Percentiles rank a stretch among this genome's conserved stretches.
These are phyloP conservation scores for Schoenoplectus triqueter DNA, from an alignment of 202 grass and related monocot species.

Conservation along the genomic window DNA sequence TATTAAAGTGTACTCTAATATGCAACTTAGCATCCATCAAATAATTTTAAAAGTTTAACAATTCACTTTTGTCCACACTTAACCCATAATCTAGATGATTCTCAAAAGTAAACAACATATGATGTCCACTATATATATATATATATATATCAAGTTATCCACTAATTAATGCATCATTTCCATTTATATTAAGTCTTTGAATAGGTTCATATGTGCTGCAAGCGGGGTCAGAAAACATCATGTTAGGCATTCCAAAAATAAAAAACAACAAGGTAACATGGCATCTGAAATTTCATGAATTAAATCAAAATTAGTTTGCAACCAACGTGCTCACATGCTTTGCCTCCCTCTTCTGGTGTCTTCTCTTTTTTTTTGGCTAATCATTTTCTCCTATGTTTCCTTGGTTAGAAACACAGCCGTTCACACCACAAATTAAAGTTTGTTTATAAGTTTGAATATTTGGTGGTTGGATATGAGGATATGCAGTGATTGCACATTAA, in stretches of 20 bases:
- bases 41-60: not conserved
- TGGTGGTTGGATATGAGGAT: slow-evolving; percentile 33
- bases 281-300: slow-evolving; percentile 12
- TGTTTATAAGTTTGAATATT: slow-evolving; percentile 20
- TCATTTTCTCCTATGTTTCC: slow-evolving; percentile 24
- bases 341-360: slow-evolving; percentile 1
- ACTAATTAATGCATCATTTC: too few relatives aligned
- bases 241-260: not conserved
- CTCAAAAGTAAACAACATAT: not conserved
- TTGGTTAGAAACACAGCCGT: slow-evolving; percentile 31
- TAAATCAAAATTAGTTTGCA: slow-evolving; percentile 23
- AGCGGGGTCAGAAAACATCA: too few relatives aligned
- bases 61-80: not conserved
- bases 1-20: too few relatives aligned
- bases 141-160: too few relatives aligned
- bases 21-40: not conserved
- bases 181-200: too few relatives aligned
- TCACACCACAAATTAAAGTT: slow-evolving; percentile 27
- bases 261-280: not conserved
- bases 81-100: not conserved
- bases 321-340: slow-evolving; percentile 36
- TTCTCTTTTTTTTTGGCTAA: slow-evolving; percentile 3
- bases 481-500: slow-evolving; percentile 18
- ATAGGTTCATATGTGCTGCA: not conserved
- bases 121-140: not conserved